These are phyloP conservation scores for Phytophthora fragariae DNA, from an alignment of 352 stramenopile genomes.

Conservation along the genomic window DNA sequence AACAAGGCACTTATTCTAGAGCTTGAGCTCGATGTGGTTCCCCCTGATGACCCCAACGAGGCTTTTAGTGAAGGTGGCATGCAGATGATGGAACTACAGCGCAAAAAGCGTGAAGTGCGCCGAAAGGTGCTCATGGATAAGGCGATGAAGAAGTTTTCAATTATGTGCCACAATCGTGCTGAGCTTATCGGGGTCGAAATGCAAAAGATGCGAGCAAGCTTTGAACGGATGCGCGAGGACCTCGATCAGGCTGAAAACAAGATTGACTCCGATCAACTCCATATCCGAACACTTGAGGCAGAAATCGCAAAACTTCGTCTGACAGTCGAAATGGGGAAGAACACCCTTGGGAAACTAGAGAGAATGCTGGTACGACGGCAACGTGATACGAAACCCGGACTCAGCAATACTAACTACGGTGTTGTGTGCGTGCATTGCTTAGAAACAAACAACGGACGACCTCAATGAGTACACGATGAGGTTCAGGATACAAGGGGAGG, in stretches of 20 bases:
- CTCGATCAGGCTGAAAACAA: conserved; percentile 75
- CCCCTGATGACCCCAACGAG: conserved; percentile 39
- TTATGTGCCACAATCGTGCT: conserved; percentile 65
- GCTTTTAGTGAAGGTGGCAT: conserved; percentile 18
- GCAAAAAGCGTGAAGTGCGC: conserved; percentile 76
- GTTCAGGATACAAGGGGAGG: conserved; percentile 41
- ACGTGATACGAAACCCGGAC: neutral
- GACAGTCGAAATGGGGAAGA: conserved; percentile 70
- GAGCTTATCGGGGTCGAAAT: conserved; percentile 70
- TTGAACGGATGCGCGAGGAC: conserved; percentile 56
- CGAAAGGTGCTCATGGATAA: conserved; percentile 80
- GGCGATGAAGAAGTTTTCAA: conserved; percentile 72
- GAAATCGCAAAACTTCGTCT: conserved; percentile 72
- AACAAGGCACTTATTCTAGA: conserved; percentile 58
- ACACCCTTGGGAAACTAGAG: conserved; percentile 53
- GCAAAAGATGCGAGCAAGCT: conserved; percentile 53
- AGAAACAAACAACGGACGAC: conserved; percentile 69
- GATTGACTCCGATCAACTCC: conserved; percentile 73
- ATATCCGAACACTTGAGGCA: conserved; percentile 68
- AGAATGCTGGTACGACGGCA: conserved; percentile 49
- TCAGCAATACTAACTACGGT: conserved; percentile 5
- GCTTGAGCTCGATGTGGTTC: conserved; percentile 50
- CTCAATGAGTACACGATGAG: conserved; percentile 48
- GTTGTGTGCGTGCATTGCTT: neutral
- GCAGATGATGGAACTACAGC: conserved; percentile 64